Conservation (phyloP, 2,329 filamentous ascomycete genomes). For the Volutella citrinella region DNA sequence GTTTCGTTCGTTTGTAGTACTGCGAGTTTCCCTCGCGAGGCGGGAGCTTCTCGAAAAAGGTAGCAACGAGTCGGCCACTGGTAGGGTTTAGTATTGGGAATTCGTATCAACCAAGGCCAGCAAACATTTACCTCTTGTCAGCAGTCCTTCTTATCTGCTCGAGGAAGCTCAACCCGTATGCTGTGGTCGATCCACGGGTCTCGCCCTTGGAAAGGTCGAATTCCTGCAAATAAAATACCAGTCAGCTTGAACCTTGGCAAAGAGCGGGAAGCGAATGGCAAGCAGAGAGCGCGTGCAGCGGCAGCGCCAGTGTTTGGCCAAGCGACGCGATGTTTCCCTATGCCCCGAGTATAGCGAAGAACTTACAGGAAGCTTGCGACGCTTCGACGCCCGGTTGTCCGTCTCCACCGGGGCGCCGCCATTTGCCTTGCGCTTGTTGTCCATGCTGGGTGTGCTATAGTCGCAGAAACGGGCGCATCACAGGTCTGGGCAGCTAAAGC, state of each 20-base stretch:
- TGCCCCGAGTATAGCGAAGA: too few relatives aligned
- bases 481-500: conserved; percentile 10
- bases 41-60: conserved; percentile 71
- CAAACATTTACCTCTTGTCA: conserved; percentile 69
- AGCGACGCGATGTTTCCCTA: too few relatives aligned
- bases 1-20: conserved; percentile 73
- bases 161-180: conserved; percentile 70
- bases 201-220: conserved; percentile 56
- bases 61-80: conserved; percentile 71
- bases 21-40: conserved; percentile 62
- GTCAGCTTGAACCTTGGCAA: conserved; percentile 14
- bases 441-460: conserved; percentile 39
- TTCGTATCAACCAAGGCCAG: neutral
- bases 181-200: conserved; percentile 64
- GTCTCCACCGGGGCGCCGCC: conserved; percentile 42
- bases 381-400: conserved; percentile 54
- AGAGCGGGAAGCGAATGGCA: neutral
- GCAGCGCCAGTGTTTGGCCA: too few relatives aligned
- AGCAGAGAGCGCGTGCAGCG: neutral
- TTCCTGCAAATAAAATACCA: conserved; percentile 21
- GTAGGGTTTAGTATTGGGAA: conserved; percentile 15
- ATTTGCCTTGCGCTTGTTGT: conserved; percentile 56
- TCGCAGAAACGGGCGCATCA: conserved; percentile 28
- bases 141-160: conserved; percentile 71
- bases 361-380: conserved; percentile 52